phyloP scores from a whole-genome alignment of 2,329 filamentous ascomycete genomes.

The Exophiala oligosperma region DNA sequence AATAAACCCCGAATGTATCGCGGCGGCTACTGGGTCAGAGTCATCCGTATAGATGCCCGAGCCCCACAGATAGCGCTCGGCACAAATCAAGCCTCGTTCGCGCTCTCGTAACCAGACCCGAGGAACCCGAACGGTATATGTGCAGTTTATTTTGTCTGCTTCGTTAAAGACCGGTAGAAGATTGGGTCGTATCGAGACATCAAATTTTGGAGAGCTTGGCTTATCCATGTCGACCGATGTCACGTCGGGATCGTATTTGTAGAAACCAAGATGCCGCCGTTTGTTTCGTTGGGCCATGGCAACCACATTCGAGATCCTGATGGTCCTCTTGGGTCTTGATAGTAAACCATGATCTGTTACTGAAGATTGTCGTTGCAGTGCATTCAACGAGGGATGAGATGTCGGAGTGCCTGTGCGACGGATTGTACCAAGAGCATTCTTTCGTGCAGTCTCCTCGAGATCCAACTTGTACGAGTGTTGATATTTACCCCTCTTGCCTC shows the following conservation, averaged over 20 bases:
- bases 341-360: constrained; percentile 46
- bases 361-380: constrained; percentile 10
- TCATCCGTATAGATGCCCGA: constrained; percentile 95
- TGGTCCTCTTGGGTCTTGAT: constrained; percentile 59
- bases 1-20: constrained; percentile 91
- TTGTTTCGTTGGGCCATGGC: constrained; percentile 70
- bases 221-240: constrained; percentile 38
- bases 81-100: constrained; percentile 79
- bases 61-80: constrained; percentile 81
- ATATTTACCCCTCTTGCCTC: constrained; percentile 27
- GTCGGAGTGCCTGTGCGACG: constrained; percentile 20
- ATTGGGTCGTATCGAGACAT: constrained; percentile 62
- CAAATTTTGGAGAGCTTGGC: constrained; percentile 51
- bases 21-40: constrained; percentile 87
- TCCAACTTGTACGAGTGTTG: constrained; percentile 29
- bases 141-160: constrained; percentile 80
- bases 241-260: constrained; percentile 73
- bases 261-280: constrained; percentile 79
- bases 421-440: constrained; percentile 15
- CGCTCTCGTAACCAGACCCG: constrained; percentile 69
- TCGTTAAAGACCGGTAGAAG: constrained; percentile 69
- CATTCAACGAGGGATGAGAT: constrained; percentile 14
- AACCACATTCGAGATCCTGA: constrained; percentile 70
- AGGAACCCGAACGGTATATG: constrained; percentile 83
- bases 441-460: constrained; percentile 24